These are phyloP conservation scores for Aeschynomene evenia DNA, from an alignment of 306 rosid genomes.

Conservation along the genomic window DNA sequence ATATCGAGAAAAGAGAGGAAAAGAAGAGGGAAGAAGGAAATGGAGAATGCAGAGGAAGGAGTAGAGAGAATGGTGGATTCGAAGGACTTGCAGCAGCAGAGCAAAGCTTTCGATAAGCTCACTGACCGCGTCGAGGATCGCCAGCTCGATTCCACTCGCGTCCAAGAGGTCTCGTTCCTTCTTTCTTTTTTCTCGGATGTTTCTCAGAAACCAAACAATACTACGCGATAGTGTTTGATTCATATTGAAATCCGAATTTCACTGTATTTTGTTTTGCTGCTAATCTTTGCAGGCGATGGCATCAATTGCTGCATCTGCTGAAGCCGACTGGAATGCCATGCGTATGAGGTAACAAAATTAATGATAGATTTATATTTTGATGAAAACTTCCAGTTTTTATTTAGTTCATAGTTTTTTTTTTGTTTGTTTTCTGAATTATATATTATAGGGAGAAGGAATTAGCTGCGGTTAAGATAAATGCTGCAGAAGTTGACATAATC, in stretches of 20 bases:
- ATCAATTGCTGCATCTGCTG: slow-evolving; percentile 83
- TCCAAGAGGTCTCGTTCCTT: slow-evolving; percentile 56
- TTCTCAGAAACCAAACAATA: not conserved
- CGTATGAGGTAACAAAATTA: slow-evolving; percentile 49
- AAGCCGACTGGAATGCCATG: slow-evolving; percentile 80
- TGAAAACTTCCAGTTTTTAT: not conserved
- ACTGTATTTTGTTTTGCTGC: not conserved
- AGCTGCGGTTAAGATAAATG: slow-evolving; percentile 86
- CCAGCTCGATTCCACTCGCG: slow-evolving; percentile 93
- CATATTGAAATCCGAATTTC: not conserved
- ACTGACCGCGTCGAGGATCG: slow-evolving; percentile 99
- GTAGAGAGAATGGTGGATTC: slow-evolving; percentile 67
- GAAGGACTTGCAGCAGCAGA: slow-evolving; percentile 89
- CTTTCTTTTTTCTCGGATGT: not conserved
- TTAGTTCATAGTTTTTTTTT: too few relatives aligned
- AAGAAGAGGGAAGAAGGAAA: slow-evolving; percentile 15
- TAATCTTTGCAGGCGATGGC: slow-evolving; percentile 73
- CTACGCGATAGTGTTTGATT: not conserved
- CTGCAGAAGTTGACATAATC: slow-evolving; percentile 81
- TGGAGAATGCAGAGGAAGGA: slow-evolving; percentile 86
- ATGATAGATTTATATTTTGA: too few relatives aligned
- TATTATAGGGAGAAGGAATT: slow-evolving; percentile 78
- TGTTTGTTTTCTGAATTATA: not conserved
- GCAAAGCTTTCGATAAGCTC: slow-evolving; percentile 94
- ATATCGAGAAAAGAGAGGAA: not conserved